Percentiles rank a stretch among this genome's conserved stretches.
Evolutionary conservation across 257 asterid genomes (phyloP).

Genomic region (Scutellaria barbata): DNA sequence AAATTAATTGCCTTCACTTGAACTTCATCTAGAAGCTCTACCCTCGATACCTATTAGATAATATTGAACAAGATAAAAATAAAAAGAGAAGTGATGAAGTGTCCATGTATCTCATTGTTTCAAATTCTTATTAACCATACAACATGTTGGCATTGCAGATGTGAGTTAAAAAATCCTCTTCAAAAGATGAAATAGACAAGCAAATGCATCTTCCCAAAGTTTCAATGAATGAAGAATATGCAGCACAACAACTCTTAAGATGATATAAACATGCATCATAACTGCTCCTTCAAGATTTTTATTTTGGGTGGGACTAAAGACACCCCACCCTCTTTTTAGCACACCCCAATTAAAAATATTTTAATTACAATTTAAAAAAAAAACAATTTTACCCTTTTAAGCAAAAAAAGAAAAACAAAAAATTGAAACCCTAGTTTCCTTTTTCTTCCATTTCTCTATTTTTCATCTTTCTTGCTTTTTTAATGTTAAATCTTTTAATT

Average conservation of each 20-base stretch:
- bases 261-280: background rate
- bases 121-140: conserved; percentile 25
- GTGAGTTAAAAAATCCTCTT: background rate
- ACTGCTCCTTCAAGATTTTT: conserved; percentile 21
- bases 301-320: too few species aligned
- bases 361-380: too few species aligned
- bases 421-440: too few species aligned
- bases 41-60: conserved; percentile 76
- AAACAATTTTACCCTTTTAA: too few species aligned
- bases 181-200: conserved; percentile 14
- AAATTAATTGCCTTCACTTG: conserved; percentile 87
- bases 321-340: too few species aligned
- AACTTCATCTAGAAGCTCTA: conserved; percentile 97
- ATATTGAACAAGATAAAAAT: conserved; percentile 20
- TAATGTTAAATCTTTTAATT: too few species aligned
- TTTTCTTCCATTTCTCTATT: too few species aligned
- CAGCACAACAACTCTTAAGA: background rate
- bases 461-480: too few species aligned
- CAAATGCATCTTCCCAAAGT: conserved; percentile 14
- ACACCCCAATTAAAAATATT: too few species aligned
- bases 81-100: conserved; percentile 12
- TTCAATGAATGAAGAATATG: conserved; percentile 3
- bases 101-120: background rate
- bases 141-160: background rate
- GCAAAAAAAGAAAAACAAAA: too few species aligned